These are phyloP conservation scores for Circinella minor DNA, from an alignment of 371 early-diverging fungal genomes.

Conservation along the genomic window DNA sequence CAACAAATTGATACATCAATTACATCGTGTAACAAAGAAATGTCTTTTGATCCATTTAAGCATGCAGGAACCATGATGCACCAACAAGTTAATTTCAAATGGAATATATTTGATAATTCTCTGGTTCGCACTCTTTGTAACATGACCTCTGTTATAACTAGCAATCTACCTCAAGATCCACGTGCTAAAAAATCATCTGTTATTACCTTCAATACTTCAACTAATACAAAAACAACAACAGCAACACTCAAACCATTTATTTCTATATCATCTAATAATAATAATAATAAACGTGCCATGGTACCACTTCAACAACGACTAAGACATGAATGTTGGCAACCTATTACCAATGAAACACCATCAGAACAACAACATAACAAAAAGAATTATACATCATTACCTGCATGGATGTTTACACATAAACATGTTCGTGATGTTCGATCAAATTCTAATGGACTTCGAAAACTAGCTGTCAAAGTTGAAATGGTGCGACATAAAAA, in stretches of 20 bases:
- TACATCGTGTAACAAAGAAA: background rate
- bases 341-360: background rate
- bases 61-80: slow-evolving; percentile 7
- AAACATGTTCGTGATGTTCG: slow-evolving; percentile 6
- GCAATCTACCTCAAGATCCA: background rate
- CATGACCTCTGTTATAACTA: background rate
- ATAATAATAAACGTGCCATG: background rate
- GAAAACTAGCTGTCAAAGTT: slow-evolving; percentile 5
- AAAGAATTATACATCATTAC: background rate
- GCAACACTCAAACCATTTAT: background rate
- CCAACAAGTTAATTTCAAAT: slow-evolving; percentile 4
- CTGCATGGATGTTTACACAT: slow-evolving; percentile 5
- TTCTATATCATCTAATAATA: background rate
- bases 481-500: slow-evolving; percentile 12
- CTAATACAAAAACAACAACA: background rate
- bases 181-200: background rate
- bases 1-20: background rate
- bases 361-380: background rate
- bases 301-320: background rate
- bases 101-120: background rate
- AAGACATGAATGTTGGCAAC: background rate
- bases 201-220: background rate
- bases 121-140: background rate
- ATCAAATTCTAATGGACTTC: slow-evolving; percentile 1
- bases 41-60: slow-evolving; percentile 1